Percentiles rank a stretch among this genome's conserved stretches.
Conservation (phyloP, 169 alveolate species). For the Besnoitia besnoiti region DNA sequence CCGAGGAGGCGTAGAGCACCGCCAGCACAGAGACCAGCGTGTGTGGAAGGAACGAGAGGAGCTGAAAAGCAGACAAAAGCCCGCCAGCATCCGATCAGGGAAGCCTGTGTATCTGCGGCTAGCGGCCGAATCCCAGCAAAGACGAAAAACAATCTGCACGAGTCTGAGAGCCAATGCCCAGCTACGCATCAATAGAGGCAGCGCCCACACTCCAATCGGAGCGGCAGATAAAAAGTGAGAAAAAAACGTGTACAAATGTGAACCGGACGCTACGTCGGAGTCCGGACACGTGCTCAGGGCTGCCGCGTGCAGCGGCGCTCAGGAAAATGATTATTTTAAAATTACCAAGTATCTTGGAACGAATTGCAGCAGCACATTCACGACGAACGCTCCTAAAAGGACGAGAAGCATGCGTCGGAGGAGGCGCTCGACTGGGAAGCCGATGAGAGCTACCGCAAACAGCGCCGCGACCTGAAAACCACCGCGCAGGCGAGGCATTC, state of each 20-base stretch:
- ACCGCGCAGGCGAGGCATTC: too few relatives aligned
- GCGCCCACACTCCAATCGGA: too few relatives aligned
- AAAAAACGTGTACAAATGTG: too few relatives aligned
- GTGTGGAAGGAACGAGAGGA: slow-evolving; percentile 37
- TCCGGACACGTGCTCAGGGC: background rate
- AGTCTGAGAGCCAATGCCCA: too few relatives aligned
- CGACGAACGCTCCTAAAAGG: background rate
- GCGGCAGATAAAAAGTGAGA: background rate
- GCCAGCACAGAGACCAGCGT: slow-evolving; percentile 1
- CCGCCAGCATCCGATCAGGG: background rate
- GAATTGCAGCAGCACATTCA: slow-evolving; percentile 14
- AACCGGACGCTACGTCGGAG: too few relatives aligned
- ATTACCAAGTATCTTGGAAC: slow-evolving; percentile 26
- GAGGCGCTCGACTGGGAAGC: slow-evolving; percentile 23
- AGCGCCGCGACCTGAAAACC: slow-evolving; percentile 37
- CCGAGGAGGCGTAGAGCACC: background rate
- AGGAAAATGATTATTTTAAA: background rate
- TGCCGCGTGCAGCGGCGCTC: background rate
- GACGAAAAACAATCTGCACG: too few relatives aligned
- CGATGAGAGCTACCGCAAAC: slow-evolving; percentile 32
- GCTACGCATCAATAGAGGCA: too few relatives aligned
- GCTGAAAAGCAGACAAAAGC: background rate
- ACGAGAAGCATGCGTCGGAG: background rate
- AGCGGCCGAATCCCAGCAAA: background rate
- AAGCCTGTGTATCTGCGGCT: too few relatives aligned